phyloP scores from a whole-genome alignment of 768 basidiomycete species.

The Ramaria sp. region DNA sequence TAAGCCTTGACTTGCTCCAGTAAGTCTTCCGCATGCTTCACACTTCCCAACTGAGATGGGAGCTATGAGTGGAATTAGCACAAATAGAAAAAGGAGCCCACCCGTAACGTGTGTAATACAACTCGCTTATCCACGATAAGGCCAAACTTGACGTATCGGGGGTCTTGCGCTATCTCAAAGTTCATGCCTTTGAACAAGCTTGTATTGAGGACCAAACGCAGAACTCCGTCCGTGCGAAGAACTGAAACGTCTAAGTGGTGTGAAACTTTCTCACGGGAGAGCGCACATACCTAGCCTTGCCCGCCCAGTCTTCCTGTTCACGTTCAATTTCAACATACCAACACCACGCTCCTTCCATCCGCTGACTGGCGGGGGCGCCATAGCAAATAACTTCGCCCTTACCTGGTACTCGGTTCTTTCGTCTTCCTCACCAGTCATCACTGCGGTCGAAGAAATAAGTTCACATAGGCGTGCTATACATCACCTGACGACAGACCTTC shows the following conservation, averaged over 20 bases:
- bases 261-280: constrained; percentile 8
- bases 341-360: constrained; percentile 75
- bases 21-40: constrained; percentile 62
- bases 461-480: background rate
- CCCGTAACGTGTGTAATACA: constrained; percentile 63
- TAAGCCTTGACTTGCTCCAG: constrained; percentile 41
- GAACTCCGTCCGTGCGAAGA: constrained; percentile 81
- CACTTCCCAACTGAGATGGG: constrained; percentile 45
- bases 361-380: constrained; percentile 25
- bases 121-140: constrained; percentile 45
- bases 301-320: constrained; percentile 51
- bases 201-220: constrained; percentile 61
- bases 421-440: constrained; percentile 73
- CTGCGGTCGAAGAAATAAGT: constrained; percentile 24
- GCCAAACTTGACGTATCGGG: constrained; percentile 69
- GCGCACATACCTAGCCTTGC: constrained; percentile 52
- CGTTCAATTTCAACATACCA: constrained; percentile 61
- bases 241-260: constrained; percentile 30
- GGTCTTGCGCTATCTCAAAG: constrained; percentile 62
- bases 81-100: constrained; percentile 21
- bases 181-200: constrained; percentile 73
- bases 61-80: constrained; percentile 7
- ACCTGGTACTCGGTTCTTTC: constrained; percentile 69
- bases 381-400: constrained; percentile 62
- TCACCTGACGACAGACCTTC: constrained; percentile 37